Evolutionary conservation across 2,329 filamentous ascomycete species (phyloP), one percentile per base, ranked within the genome.

Genomic region (Hypoxylon sp.): DNA sequence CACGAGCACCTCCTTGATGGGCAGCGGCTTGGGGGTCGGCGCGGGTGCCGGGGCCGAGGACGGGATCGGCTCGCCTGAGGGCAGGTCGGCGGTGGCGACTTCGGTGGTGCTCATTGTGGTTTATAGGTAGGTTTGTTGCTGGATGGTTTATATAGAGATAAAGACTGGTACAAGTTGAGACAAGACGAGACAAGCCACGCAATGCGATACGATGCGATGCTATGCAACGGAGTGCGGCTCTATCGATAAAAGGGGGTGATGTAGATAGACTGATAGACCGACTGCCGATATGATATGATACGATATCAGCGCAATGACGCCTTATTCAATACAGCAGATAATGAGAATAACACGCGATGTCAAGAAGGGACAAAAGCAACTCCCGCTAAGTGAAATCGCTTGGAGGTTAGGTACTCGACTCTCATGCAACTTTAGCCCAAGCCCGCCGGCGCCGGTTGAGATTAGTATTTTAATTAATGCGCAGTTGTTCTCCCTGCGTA

Each of bases 11-110:
- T 76, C 74, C 64, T 61, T 58, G 27, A 78, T 69, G 5, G 75
- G 74, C 25, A 75, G 64, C 2, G 74, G 76, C 55, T 69, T 72
- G 17, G 76, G 69, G 14, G 74, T 74, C 11, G 73, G 72, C 3
- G 70, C 62, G 6, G 74, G 75, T 48, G 61, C 50, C 7, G 75
- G 69, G n/a, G 71, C 55, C 3, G 76, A 70, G 13, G 76, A 73
- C 17, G 79, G 79, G 56, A 81, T 72, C 40, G 79, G 79, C 40
- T 81, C 79, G 73, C 78, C 79, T 13, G 79, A 76, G 30, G 80
- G 79, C 40, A 81, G 77, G 73, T 78, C 79, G 56, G 77, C 72
- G 61, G 77, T 75, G 48, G 53, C 60, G 53, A 71, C 61, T 67
- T 75, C 76, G 66, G 71, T 65, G 42, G 71, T 60, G 50, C 73